Evolutionary conservation across 2,329 filamentous ascomycete species (phyloP), one percentile per base, ranked within the genome.

Genomic region (Botrytis tulipae): DNA sequence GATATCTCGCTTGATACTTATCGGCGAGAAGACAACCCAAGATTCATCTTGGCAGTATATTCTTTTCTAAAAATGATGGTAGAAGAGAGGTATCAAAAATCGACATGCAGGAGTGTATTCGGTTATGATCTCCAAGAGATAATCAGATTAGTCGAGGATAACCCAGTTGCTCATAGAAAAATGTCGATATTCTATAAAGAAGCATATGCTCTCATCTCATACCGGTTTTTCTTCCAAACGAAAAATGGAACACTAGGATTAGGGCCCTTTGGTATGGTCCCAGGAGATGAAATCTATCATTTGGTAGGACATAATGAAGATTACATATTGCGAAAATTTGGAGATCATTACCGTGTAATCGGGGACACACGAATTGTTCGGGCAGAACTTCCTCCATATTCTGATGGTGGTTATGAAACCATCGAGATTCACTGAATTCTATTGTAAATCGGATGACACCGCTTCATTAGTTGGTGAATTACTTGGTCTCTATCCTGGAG

Each of bases 21-120:
- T 57, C 6, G 14, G 54, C 32, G n/a, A 32, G 29, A 57, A 51
- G 0, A 57, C 0, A 0, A 1, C 1, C 1, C 0, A 20, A 57
- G 20, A 6, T 29, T 57, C 20, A 8, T 4, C n/a, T 16, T 0
- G 5, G 6, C 3, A 4, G 35, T 35, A 4, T 4, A 6, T 35
- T 6, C 4, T 3, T 35, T 35, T 35, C 35, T 35, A 35, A 35
- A 4, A 35, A 35, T 35, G 35, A 35, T 35, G 35, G 4, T 35
- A 35, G 35, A 35, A 35, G 35, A 35, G 35, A 35, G 35, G 35
- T 35, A 35, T 35, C 35, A 35, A 35, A 35, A 35, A 4, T 35
- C n/a, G n/a, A 4, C 4, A 35, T 35, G 35, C 35, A 35, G 35
- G 35, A 35, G 35, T 0, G 4, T 35, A 4, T 35, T 35, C 35